Evolutionary conservation across 441 rosid species (phyloP), one percentile per base, ranked within the genome.

Genomic region (Daphne laureola): DNA sequence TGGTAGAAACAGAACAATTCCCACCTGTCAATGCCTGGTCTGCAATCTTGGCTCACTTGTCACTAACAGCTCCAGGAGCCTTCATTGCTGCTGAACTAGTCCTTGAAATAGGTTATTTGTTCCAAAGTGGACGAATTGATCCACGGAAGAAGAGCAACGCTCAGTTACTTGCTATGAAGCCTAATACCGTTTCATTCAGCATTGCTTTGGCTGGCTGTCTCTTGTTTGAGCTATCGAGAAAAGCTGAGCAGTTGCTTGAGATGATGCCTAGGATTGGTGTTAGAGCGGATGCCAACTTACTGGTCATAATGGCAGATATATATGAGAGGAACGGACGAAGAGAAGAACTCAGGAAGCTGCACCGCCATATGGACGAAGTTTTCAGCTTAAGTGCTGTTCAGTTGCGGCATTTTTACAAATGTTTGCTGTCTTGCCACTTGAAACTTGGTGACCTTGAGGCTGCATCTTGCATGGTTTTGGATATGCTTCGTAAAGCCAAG

Each of bases 171-270:
- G 80, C 82, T 25, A 88, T 82, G 98, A 91, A 79, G 80, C 98
- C 96, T 60, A 81, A 82, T 63, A 70, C 91, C 4, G 69, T 47
- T 50, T 65, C 83, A 46, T 69, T 86, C 70, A 88, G 81, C 71
- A 64, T 80, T 67, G 96, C 84, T 67, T 71, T 91, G 67, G 79
- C 86, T 8, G 90, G 96, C 26, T 86, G 95, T 69, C 73, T 88
- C 53, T 57, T 86, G 83, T 88, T 75, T 55, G 88, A 82, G 59
- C 75, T 74, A 48, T 79, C 95, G 16, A 77, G 96, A 59, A 91
- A 91, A 75, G 93, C 95, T 9, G 98, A 88, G 75, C 69, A 82
- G 75, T 93, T 91, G 40, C 73, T 91, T n/a, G 86, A 86, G 59
- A 75, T 88, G 83, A 78, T 84, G 77, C 91, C 90, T 5, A 75